Base-by-base conservation (phyloP, 768 basidiomycete genomes). In the Antrodiella citrinella region DNA sequence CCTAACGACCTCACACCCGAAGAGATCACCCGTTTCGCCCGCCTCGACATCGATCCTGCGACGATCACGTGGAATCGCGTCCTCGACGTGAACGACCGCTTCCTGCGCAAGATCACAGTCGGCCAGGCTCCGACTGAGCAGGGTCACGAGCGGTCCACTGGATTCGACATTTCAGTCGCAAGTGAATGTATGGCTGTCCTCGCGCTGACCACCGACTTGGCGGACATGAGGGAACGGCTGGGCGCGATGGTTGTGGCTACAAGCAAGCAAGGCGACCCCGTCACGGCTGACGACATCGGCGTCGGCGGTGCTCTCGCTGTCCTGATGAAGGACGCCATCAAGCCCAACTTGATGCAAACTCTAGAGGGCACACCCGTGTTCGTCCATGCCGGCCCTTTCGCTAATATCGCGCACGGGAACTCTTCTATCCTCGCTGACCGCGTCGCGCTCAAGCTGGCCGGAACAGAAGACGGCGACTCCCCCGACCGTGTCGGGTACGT, bases 21-120 rank as follows among this genome's bases (percentile, higher is more conserved):
- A 58, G 96, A 99, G 67, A 83, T 90, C 61, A 84, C 75, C 51
- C 80, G 78, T 51, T 99, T 97, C 61, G 91, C 90, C 22, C 82
- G 96, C 44, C 78, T 99, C 13, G 93, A 98, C 59, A 78, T 99
- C 47, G 92, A 98, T 65, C 73, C 83, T 2, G 76, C 80, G 35
- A 95, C 92, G 20, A 91, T 99, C 57, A 97, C 94, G 47, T 98
- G 95, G 94, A 91, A 96, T 67, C 92, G 95, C 43, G 95, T 99
- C 19, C 64, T 97, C 49, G 95, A 99, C 65, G 90, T 87, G 56
- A 98, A 99, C 67, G 95, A 99, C 66, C 84, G 95, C 49, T 97
- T 94, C 78, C 73, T 99, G 56, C 88, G 95, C 51, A 91, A 87
- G 68, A 84, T 97, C 62, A 91, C 89, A 26, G 76, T 97, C 48